Percentiles rank a stretch among this genome's conserved stretches.
These are phyloP conservation scores for Terana coerulea DNA, from an alignment of 768 basidiomycete genomes.

Conservation along the genomic window DNA sequence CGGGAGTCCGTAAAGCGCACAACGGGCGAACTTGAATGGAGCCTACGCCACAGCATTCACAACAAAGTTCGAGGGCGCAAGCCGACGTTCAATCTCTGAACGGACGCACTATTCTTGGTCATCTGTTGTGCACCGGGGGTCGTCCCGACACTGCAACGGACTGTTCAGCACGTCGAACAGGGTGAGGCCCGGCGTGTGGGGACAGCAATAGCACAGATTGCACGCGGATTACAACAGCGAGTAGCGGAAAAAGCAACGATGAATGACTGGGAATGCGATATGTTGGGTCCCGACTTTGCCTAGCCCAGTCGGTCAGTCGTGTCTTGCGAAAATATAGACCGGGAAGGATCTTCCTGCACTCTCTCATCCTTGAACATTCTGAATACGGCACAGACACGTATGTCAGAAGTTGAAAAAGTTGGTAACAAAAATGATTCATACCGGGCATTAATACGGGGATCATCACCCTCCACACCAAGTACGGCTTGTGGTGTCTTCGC, in stretches of 20 bases:
- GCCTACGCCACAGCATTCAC: not conserved
- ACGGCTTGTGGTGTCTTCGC: slow-evolving; percentile 89
- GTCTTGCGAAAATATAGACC: slow-evolving; percentile 48
- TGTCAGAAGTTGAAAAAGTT: slow-evolving; percentile 5
- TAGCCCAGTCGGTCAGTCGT: slow-evolving; percentile 42
- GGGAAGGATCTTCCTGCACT: slow-evolving; percentile 45
- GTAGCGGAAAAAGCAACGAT: slow-evolving; percentile 1
- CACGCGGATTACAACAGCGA: slow-evolving; percentile 8
- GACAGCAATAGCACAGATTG: slow-evolving; percentile 10
- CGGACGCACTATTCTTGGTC: slow-evolving; percentile 1
- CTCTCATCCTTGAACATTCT: slow-evolving; percentile 93
- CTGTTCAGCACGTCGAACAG: too few relatives aligned
- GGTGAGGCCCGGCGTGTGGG: too few relatives aligned
- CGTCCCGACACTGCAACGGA: not conserved
- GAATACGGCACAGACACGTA: slow-evolving; percentile 4
- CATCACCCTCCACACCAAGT: slow-evolving; percentile 86
- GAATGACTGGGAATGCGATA: not conserved
- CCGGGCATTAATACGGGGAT: slow-evolving; percentile 85
- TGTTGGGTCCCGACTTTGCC: slow-evolving; percentile 1
- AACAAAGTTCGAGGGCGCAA: not conserved
- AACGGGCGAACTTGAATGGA: slow-evolving; percentile 3
- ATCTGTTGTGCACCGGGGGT: slow-evolving; percentile 1
- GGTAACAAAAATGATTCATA: slow-evolving; percentile 24
- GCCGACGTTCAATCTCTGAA: too few relatives aligned
- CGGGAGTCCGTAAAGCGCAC: too few relatives aligned